Conservation (phyloP, 805 yeast species). For the Nakazawaea holstii region DNA sequence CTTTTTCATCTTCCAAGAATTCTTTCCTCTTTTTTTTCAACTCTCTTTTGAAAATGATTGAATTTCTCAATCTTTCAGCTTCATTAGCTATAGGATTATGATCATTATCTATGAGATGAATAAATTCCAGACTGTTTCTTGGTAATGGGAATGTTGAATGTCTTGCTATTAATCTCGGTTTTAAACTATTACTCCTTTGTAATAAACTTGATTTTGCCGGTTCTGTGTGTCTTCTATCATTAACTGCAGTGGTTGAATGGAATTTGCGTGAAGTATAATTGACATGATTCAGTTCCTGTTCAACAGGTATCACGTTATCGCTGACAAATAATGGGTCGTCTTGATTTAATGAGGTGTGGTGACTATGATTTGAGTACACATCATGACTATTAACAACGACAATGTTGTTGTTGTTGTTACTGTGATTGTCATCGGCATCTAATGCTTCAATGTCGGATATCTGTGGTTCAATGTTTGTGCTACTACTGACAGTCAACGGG, state of each 20-base stretch:
- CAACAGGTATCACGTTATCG: no score
- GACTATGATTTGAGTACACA: neutral
- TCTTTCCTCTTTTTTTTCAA: slow-evolving; percentile 35
- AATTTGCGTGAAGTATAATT: neutral
- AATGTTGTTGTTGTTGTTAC: slow-evolving; percentile 1
- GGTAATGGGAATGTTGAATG: slow-evolving; percentile 2
- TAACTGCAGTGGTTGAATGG: slow-evolving; percentile 2
- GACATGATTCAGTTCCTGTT: neutral
- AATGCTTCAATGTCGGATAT: no score
- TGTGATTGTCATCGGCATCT: neutral
- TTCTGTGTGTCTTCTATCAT: slow-evolving; percentile 8
- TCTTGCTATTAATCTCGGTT: neutral
- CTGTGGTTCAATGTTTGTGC: neutral
- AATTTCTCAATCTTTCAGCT: slow-evolving; percentile 44
- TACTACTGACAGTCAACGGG: slow-evolving; percentile 5
- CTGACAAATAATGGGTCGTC: slow-evolving; percentile 7
- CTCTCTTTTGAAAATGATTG: slow-evolving; percentile 38
- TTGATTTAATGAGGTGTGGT: slow-evolving; percentile 1
- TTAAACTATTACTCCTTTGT: neutral
- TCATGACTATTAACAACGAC: neutral
- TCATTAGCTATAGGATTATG: slow-evolving; percentile 32
- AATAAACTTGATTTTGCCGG: neutral
- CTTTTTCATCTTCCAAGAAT: slow-evolving; percentile 46
- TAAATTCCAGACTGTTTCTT: neutral
- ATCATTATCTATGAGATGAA: neutral